Percentiles rank a stretch among this genome's conserved stretches.
These are phyloP conservation scores for Rickenella mellea DNA, from an alignment of 768 basidiomycete genomes.

Conservation along the genomic window DNA sequence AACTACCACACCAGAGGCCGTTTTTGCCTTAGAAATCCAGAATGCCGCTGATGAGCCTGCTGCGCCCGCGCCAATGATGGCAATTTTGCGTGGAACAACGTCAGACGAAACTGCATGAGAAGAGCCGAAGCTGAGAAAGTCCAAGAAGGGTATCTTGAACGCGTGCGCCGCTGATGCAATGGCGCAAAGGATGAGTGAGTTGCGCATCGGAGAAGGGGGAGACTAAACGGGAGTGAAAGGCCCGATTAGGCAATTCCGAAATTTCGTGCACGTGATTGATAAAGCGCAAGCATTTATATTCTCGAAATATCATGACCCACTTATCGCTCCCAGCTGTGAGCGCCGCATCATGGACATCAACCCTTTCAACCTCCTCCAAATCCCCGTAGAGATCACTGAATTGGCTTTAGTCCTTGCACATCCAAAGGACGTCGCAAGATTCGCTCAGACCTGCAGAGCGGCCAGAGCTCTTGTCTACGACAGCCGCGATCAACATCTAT, in stretches of 20 bases:
- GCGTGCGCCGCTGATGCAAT: not conserved
- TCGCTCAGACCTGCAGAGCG: slow-evolving; percentile 44
- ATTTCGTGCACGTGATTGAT: too few species aligned
- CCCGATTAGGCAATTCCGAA: too few species aligned
- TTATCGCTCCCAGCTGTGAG: not conserved
- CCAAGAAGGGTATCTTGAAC: not conserved
- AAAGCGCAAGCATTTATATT: too few species aligned
- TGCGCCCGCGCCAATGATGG: slow-evolving; percentile 87
- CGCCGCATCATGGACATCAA: slow-evolving; percentile 6
- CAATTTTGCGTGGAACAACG: slow-evolving; percentile 43
- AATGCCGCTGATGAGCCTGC: slow-evolving; percentile 77
- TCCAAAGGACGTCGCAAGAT: slow-evolving; percentile 48
- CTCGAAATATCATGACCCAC: slow-evolving; percentile 1
- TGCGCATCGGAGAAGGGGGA: too few species aligned
- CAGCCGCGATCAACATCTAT: slow-evolving; percentile 47
- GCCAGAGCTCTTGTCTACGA: slow-evolving; percentile 41
- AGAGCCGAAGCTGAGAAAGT: not conserved
- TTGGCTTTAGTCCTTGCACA: slow-evolving; percentile 46
- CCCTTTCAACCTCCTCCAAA: slow-evolving; percentile 17
- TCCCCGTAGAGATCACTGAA: slow-evolving; percentile 54
- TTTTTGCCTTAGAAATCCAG: slow-evolving; percentile 74
- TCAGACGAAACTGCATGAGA: not conserved
- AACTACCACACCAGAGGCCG: slow-evolving; percentile 57
- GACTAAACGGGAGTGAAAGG: too few species aligned
- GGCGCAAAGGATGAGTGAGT: not conserved